phyloP scores from a whole-genome alignment of 208 protist genomes.

The Leishmania martiniquensis region DNA sequence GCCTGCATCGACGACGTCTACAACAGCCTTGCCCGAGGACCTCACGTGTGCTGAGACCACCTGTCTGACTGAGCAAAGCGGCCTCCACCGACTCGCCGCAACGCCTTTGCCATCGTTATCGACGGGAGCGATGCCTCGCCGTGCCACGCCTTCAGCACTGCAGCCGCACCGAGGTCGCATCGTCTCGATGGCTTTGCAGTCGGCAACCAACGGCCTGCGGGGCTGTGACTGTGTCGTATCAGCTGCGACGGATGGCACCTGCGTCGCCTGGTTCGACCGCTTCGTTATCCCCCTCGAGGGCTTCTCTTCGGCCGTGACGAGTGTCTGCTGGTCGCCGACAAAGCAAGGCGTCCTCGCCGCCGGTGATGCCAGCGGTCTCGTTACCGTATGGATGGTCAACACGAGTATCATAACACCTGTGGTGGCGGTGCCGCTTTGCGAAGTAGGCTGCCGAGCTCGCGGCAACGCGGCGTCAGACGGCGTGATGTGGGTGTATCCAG shows the following conservation, averaged over 20 bases:
- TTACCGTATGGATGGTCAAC: constrained; percentile 63
- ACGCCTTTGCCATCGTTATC: neutral
- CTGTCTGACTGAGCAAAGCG: neutral
- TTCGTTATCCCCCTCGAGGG: constrained; percentile 47
- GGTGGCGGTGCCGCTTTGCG: constrained; percentile 37
- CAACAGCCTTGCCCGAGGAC: neutral
- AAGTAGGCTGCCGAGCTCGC: constrained; percentile 16
- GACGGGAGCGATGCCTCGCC: neutral
- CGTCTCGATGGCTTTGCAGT: constrained; percentile 53
- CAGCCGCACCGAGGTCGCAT: constrained; percentile 42
- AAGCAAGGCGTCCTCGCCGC: constrained; percentile 63
- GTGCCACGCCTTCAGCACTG: constrained; percentile 4
- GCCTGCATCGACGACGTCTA: neutral
- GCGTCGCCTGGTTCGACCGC: constrained; percentile 55
- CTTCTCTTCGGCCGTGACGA: constrained; percentile 54
- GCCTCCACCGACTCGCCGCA: neutral
- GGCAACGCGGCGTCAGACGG: constrained; percentile 21
- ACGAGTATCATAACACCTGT: constrained; percentile 48
- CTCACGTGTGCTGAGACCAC: neutral
- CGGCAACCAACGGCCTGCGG: constrained; percentile 35
- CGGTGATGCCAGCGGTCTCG: constrained; percentile 55
- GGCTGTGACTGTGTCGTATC: constrained; percentile 50
- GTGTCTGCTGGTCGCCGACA: constrained; percentile 71
- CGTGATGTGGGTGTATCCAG: constrained; percentile 10
- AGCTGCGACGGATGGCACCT: constrained; percentile 54